Conservation (phyloP, 177 flowering plant genomes). For the Telopea speciosissima region DNA sequence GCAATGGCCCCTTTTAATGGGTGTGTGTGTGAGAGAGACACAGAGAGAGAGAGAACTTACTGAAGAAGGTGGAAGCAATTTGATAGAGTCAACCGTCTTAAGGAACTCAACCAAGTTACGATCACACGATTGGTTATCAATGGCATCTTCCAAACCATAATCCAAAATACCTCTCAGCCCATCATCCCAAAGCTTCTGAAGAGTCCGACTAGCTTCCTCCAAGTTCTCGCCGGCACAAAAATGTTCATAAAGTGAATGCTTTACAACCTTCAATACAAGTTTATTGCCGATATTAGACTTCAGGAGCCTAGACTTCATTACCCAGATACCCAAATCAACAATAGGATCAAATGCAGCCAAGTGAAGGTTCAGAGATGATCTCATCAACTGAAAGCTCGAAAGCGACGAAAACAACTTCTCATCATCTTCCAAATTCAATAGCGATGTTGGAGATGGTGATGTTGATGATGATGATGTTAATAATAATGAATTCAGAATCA, state of each 20-base stretch:
- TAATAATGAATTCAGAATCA: background rate
- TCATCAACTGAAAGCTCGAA: constrained; percentile 37
- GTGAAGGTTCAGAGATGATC: constrained; percentile 42
- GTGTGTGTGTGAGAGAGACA: too few relatives aligned
- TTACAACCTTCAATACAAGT: constrained; percentile 22
- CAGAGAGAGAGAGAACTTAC: constrained; percentile 33
- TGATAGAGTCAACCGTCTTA: constrained; percentile 39
- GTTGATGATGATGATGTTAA: background rate
- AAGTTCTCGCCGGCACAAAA: constrained; percentile 68
- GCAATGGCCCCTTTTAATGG: too few relatives aligned
- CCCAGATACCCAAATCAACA: constrained; percentile 64
- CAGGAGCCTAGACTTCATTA: constrained; percentile 59
- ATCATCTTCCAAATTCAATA: constrained; percentile 35
- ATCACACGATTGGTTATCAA: constrained; percentile 53
- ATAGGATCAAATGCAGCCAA: constrained; percentile 47
- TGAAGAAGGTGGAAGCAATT: constrained; percentile 48
- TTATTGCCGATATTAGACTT: constrained; percentile 21
- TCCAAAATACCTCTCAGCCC: constrained; percentile 71
- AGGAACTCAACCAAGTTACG: constrained; percentile 48
- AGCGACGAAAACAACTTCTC: constrained; percentile 47
- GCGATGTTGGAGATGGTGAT: background rate
- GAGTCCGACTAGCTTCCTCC: constrained; percentile 38
- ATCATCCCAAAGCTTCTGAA: constrained; percentile 32
- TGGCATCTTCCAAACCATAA: constrained; percentile 67
- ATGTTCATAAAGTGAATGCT: constrained; percentile 58